Evolutionary conservation across 2,329 filamentous ascomycete species (phyloP).

Genomic region (Onygenales sp.): DNA sequence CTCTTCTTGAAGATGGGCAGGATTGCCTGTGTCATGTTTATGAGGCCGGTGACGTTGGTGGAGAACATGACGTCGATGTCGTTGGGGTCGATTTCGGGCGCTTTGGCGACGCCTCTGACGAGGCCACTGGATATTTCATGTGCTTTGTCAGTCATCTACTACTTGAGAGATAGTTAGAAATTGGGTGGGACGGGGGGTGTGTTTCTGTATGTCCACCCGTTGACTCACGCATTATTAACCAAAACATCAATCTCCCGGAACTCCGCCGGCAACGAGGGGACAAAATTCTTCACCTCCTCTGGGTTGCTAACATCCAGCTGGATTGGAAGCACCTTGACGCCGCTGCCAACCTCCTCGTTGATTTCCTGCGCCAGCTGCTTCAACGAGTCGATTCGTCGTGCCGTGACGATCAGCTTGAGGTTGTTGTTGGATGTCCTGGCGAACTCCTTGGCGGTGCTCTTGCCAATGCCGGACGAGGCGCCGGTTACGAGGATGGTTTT

Average conservation of each 20-base stretch:
- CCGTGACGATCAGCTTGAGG: constrained; percentile 78
- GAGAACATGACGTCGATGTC: constrained; percentile 83
- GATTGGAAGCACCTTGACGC: constrained; percentile 72
- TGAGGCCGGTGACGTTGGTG: constrained; percentile 89
- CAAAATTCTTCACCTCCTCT: constrained; percentile 63
- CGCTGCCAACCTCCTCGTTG: constrained; percentile 61
- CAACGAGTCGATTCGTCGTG: constrained; percentile 71
- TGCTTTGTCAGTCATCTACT: not conserved
- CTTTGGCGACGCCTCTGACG: constrained; percentile 78
- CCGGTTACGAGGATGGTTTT: constrained; percentile 91
- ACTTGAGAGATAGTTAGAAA: not conserved
- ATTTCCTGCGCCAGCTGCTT: constrained; percentile 70
- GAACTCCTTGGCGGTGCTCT: constrained; percentile 69
- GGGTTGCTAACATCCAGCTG: constrained; percentile 81
- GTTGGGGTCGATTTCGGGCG: constrained; percentile 69
- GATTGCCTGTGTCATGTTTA: constrained; percentile 92
- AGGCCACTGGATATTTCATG: constrained; percentile 54
- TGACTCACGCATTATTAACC: constrained; percentile 85
- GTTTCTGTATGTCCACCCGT: not conserved
- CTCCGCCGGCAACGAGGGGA: constrained; percentile 64
- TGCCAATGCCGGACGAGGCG: constrained; percentile 86
- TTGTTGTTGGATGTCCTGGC: constrained; percentile 71
- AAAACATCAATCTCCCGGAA: constrained; percentile 79
- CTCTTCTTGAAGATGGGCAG: constrained; percentile 67
- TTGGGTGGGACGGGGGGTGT: not conserved